phyloP scores from a whole-genome alignment of 139 green algal species.

The Chlorella sp. region DNA sequence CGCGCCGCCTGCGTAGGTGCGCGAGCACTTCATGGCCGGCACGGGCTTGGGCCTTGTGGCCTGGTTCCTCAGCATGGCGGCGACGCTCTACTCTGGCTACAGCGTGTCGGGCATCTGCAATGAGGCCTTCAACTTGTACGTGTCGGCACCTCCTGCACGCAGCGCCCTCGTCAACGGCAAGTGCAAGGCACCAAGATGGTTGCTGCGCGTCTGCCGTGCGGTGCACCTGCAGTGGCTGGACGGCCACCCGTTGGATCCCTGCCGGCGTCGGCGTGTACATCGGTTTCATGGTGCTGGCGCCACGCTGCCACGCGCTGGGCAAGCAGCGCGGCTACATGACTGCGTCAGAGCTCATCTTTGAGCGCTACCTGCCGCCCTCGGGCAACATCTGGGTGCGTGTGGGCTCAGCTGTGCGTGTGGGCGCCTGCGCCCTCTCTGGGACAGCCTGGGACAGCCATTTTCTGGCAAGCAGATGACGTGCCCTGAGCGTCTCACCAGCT shows the following conservation, averaged over 20 bases:
- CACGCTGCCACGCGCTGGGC: conserved; percentile 33
- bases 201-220: no score
- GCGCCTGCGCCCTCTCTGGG: no score
- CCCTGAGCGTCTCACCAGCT: not conserved
- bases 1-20: conserved; percentile 12
- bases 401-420: no score
- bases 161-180: no score
- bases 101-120: conserved; percentile 37
- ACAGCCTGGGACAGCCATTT: no score
- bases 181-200: no score
- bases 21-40: conserved; percentile 36
- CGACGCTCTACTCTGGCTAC: conserved; percentile 39
- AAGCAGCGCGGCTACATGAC: conserved; percentile 44
- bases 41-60: conserved; percentile 22
- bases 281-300: conserved; percentile 31
- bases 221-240: conserved; percentile 25
- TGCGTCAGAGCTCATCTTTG: conserved; percentile 28
- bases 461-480: no score
- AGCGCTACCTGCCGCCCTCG: conserved; percentile 24
- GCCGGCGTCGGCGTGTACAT: conserved; percentile 37
- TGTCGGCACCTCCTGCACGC: no score
- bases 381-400: conserved; percentile 21
- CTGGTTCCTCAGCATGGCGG: conserved; percentile 47
- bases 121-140: conserved; percentile 27
- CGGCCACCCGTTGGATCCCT: conserved; percentile 38